phyloP scores from a whole-genome alignment of 1,284 basidiomycete genomes.

The Trichosporon asahii region DNA sequence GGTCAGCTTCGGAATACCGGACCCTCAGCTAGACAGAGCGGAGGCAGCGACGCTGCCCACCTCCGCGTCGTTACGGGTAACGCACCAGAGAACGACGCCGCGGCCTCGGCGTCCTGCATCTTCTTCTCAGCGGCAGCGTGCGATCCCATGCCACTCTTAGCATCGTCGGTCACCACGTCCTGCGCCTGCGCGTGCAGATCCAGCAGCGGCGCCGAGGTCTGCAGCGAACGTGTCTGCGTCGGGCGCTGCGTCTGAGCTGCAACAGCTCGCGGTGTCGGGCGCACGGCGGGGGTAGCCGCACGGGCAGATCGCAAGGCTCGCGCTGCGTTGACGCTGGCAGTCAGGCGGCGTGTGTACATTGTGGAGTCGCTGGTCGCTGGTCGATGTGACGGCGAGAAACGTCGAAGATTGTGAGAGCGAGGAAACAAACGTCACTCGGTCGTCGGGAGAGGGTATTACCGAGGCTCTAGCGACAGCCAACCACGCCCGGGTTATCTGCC shows the following conservation, averaged over 20 bases:
- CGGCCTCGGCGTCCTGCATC: conserved; percentile 22
- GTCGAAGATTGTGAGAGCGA: background rate
- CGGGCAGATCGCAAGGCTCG: background rate
- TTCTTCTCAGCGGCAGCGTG: conserved; percentile 16
- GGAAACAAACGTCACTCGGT: background rate
- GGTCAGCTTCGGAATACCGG: background rate
- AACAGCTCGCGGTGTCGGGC: background rate
- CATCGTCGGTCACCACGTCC: background rate
- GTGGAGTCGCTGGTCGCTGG: background rate
- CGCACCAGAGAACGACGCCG: conserved; percentile 22
- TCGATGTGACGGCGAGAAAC: background rate
- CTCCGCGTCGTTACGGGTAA: background rate
- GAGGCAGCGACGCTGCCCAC: background rate
- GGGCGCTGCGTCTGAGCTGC: background rate
- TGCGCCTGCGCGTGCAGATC: background rate
- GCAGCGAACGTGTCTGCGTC: conserved; percentile 11
- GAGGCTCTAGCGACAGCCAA: background rate
- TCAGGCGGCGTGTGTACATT: conserved; percentile 7
- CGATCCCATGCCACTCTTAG: background rate
- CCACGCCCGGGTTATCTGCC: background rate
- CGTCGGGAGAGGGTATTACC: background rate
- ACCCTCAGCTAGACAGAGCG: too few relatives aligned
- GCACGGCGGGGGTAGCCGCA: background rate
- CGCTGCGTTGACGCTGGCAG: background rate
- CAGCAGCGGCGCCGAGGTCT: conserved; percentile 2